Evolutionary conservation across 148 eudicot genomes (phyloP).

Genomic region (Polygonum maritimum): DNA sequence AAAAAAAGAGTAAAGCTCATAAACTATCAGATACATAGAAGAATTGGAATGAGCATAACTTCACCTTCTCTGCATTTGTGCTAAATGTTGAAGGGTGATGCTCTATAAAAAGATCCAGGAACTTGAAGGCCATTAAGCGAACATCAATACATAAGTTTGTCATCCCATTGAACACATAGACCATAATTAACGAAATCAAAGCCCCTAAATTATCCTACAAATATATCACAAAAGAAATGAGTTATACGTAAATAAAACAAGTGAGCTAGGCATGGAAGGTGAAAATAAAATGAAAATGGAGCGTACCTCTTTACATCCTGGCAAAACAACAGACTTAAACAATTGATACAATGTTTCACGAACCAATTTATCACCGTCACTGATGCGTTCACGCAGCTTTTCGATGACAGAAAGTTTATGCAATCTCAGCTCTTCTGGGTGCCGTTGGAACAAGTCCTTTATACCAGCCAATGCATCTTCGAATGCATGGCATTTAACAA

Average conservation of each 20-base stretch:
- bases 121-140: constrained; percentile 88
- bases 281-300: constrained; percentile 3
- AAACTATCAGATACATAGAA: not conserved
- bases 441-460: constrained; percentile 56
- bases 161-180: constrained; percentile 85
- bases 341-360: constrained; percentile 86
- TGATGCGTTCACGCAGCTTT: constrained; percentile 91
- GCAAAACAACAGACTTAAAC: constrained; percentile 66
- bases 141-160: constrained; percentile 77
- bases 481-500: constrained; percentile 12
- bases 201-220: constrained; percentile 81
- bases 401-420: constrained; percentile 78
- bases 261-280: not conserved
- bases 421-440: constrained; percentile 63
- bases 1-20: not conserved
- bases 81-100: constrained; percentile 60
- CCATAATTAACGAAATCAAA: constrained; percentile 67
- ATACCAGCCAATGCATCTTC: constrained; percentile 85
- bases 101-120: constrained; percentile 72
- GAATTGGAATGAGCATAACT: not conserved
- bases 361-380: constrained; percentile 76
- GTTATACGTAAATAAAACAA: not conserved
- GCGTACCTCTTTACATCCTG: constrained; percentile 67
- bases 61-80: constrained; percentile 77
- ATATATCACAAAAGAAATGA: constrained; percentile 1